A percentile compares a stretch with the other conserved stretches of the same genome.
Evolutionary conservation across 352 stramenopile genomes (phyloP).

Genomic region (Phytophthora brassicae): DNA sequence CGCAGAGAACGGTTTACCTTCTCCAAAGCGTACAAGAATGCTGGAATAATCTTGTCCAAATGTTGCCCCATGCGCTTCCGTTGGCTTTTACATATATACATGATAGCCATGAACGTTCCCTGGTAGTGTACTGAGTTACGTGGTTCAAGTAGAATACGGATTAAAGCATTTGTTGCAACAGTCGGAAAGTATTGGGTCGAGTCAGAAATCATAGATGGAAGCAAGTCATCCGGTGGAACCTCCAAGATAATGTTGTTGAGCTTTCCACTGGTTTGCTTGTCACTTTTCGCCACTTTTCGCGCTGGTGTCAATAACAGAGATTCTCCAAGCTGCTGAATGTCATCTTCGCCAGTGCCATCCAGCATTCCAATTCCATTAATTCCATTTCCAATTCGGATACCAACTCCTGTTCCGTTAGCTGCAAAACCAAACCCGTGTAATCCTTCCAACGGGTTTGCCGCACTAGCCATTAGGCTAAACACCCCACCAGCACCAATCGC

Average conservation of each 20-base stretch:
- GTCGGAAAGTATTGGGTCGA: conserved; percentile 96
- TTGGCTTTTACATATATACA: conserved; percentile 98
- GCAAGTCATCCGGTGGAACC: conserved; percentile 67
- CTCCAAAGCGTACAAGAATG: conserved; percentile 95
- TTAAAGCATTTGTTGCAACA: conserved; percentile 96
- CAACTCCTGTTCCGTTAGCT: conserved; percentile 22
- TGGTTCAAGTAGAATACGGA: conserved; percentile 97
- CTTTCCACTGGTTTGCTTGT: conserved; percentile 74
- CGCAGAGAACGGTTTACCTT: conserved; percentile 83
- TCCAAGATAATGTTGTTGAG: conserved; percentile 65
- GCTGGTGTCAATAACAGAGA: conserved; percentile 54
- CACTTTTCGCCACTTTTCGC: conserved; percentile 62
- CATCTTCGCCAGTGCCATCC: conserved; percentile 47
- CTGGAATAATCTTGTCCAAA: conserved; percentile 96
- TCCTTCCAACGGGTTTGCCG: conserved; percentile 12
- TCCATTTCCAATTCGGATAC: conserved; percentile 43
- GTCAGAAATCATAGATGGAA: conserved; percentile 83
- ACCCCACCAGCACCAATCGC: conserved; percentile 36
- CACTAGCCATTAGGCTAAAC: conserved; percentile 28
- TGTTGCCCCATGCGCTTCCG: conserved; percentile 94
- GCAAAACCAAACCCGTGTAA: conserved; percentile 16
- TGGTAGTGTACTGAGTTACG: conserved; percentile 96
- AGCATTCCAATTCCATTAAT: conserved; percentile 31
- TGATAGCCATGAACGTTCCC: conserved; percentile 97
- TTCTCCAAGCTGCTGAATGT: conserved; percentile 41